Base-by-base conservation (phyloP, 1,139 yeast genomes). In the Lodderomyces elongisporus region DNA sequence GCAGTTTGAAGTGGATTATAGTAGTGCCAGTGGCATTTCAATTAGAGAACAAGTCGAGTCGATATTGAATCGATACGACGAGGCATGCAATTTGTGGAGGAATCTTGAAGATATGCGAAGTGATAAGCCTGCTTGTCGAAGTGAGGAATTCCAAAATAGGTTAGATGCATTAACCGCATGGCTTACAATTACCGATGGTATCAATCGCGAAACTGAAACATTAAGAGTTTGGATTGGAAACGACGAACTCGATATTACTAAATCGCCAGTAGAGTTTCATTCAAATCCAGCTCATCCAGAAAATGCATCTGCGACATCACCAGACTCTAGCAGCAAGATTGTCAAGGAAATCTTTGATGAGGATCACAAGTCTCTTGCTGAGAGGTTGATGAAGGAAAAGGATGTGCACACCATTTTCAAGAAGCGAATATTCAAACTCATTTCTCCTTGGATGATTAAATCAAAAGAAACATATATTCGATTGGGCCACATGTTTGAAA, bases 141-240 rank as follows among this genome's bases (percentile, higher is more conserved):
- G 78, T 8, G 71, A 69, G 4, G 87, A 74, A 30, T 88, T 89
- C 48, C 74, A 70, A 31, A 64, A 70, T 32, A 67, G 85, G 28
- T 62, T 85, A 5, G 91, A 84, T 41, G 89, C 95, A 0, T 66
- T 91, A 37, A 79, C 77, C 28, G 83, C 96, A 0, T 89, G 96
- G 96, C 66, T 74, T 17, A 78, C 88, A 10, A 78, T 85, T 24
- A 79, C 89, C 0, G 75, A 72, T 34, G 82, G 89, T 1, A 77
- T 91, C 21, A 68, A 70, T 31, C 59, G 77, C 32, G 89, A 79
- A 48, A 60, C 77, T 1, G 60, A 64, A 18, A 66, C 80, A 4
- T 60, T 84, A 46, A 66, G 69, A 37, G 51, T 64, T 17, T 82
- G 89, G 89, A 85, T 88, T 5, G 95, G 95, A 4, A 84, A 85